Conservation (phyloP, 371 early-diverging fungal genomes). For the Parasitella parasitica region DNA sequence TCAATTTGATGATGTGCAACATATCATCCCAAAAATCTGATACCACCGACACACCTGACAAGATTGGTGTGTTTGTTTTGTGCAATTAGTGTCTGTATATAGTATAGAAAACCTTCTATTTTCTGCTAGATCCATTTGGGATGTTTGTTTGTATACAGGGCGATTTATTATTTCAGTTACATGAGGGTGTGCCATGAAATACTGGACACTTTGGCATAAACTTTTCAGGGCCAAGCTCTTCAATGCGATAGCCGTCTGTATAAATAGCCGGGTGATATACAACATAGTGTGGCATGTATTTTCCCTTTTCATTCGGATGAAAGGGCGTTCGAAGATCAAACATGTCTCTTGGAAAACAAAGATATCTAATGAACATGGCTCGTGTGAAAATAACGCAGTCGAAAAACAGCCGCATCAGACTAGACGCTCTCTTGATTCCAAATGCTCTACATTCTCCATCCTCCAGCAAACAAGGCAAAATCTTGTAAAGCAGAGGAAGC, state of each 20-base stretch:
- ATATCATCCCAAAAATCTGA: neutral
- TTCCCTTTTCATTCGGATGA: slow-evolving; percentile 21
- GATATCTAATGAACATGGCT: slow-evolving; percentile 16
- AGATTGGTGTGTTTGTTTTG: neutral
- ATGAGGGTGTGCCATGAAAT: slow-evolving; percentile 2
- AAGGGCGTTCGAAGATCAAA: slow-evolving; percentile 28
- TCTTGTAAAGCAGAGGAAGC: slow-evolving; percentile 16
- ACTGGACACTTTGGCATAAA: slow-evolving; percentile 31
- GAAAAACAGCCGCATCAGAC: neutral
- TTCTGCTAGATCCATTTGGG: no score
- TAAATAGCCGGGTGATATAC: slow-evolving; percentile 24
- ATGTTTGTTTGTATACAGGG: no score
- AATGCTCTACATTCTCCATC: slow-evolving; percentile 21
- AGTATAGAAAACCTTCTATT: neutral
- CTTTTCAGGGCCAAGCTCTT: slow-evolving; percentile 30
- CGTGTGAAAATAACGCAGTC: slow-evolving; percentile 7
- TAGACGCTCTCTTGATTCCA: slow-evolving; percentile 9
- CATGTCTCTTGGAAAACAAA: slow-evolving; percentile 19
- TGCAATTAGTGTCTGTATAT: neutral
- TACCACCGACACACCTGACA: neutral
- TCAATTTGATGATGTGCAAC: no score
- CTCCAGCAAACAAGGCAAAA: slow-evolving; percentile 25
- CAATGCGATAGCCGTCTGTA: slow-evolving; percentile 20
- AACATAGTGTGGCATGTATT: slow-evolving; percentile 25
- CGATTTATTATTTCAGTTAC: no score